A percentile compares a stretch with the other conserved stretches of the same genome.
Evolutionary conservation across 495 filamentous ascomycete species (phyloP).

Genomic region (Lophium mytilinum): DNA sequence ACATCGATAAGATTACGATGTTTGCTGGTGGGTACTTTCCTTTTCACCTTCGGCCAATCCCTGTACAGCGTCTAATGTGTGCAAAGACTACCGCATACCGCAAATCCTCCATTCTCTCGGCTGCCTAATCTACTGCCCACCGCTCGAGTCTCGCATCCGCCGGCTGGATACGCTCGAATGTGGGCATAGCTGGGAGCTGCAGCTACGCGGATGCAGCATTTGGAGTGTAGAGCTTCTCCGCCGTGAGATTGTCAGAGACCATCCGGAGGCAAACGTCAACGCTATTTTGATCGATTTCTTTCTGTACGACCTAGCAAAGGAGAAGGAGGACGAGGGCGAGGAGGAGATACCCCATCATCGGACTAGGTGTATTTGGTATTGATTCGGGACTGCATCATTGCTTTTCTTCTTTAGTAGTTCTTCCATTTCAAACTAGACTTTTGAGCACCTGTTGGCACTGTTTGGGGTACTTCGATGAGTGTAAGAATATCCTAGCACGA

Average conservation of each 20-base stretch:
- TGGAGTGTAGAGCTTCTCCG: constrained; percentile 89
- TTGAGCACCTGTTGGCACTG: no score
- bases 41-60: background rate
- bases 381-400: constrained; percentile 5
- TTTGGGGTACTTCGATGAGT: no score
- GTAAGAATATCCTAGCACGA: no score
- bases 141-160: constrained; percentile 61
- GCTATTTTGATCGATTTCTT: constrained; percentile 95
- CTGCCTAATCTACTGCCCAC: constrained; percentile 74
- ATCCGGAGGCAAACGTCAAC: constrained; percentile 68
- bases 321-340: constrained; percentile 51
- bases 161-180: constrained; percentile 53
- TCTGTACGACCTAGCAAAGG: constrained; percentile 88
- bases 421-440: no score
- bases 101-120: constrained; percentile 84
- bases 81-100: constrained; percentile 78
- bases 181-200: constrained; percentile 76
- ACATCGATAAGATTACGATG: constrained; percentile 95
- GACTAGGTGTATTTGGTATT: constrained; percentile 96
- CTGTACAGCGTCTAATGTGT: background rate
- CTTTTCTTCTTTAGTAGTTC: no score
- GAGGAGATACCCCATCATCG: constrained; percentile 73
- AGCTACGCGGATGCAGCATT: constrained; percentile 81
- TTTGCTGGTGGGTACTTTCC: constrained; percentile 56
- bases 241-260: constrained; percentile 64